Evolutionary conservation across 192 early-diverging fungal species (phyloP).

Genomic region (Geranomyces variabilis): DNA sequence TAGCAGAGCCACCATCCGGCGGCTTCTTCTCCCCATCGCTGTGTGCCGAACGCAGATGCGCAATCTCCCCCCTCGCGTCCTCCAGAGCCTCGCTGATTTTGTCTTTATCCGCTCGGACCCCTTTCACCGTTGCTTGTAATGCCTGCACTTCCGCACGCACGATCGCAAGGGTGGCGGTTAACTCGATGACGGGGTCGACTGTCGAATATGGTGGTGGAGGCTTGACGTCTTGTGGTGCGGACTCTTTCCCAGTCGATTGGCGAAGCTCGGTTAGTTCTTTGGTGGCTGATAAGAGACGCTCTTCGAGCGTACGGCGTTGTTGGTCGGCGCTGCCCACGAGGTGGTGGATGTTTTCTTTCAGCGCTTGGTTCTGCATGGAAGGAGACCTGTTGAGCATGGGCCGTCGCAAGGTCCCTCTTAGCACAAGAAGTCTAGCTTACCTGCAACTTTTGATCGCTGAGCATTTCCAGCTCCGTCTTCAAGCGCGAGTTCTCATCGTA

Average conservation of each 20-base stretch:
- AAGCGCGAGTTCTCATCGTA: slow-evolving; percentile 40
- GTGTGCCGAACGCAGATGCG: background rate
- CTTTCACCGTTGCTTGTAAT: slow-evolving; percentile 9
- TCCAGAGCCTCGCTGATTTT: slow-evolving; percentile 13
- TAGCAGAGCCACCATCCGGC: background rate
- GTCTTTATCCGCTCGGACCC: slow-evolving; percentile 19
- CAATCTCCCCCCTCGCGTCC: background rate
- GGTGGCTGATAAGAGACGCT: slow-evolving; percentile 18
- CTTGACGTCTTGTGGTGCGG: background rate
- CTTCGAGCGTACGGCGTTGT: slow-evolving; percentile 32
- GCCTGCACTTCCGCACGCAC: slow-evolving; percentile 21
- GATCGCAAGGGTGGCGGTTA: slow-evolving; percentile 17
- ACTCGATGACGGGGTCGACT: background rate
- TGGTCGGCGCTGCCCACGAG: slow-evolving; percentile 35
- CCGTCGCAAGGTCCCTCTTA: background rate
- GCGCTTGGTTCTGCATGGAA: slow-evolving; percentile 39
- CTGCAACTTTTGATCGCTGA: slow-evolving; percentile 42
- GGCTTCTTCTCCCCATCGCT: slow-evolving; percentile 2
- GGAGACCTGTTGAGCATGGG: background rate
- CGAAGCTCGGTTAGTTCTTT: slow-evolving; percentile 22
- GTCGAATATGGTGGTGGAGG: slow-evolving; percentile 33
- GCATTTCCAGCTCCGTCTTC: slow-evolving; percentile 42
- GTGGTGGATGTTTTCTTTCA: slow-evolving; percentile 56
- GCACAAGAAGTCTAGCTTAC: slow-evolving; percentile 7
- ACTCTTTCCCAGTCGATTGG: background rate